Evolutionary conservation across 768 basidiomycete species (phyloP).

Genomic region (Phlegmacium glaucopus): DNA sequence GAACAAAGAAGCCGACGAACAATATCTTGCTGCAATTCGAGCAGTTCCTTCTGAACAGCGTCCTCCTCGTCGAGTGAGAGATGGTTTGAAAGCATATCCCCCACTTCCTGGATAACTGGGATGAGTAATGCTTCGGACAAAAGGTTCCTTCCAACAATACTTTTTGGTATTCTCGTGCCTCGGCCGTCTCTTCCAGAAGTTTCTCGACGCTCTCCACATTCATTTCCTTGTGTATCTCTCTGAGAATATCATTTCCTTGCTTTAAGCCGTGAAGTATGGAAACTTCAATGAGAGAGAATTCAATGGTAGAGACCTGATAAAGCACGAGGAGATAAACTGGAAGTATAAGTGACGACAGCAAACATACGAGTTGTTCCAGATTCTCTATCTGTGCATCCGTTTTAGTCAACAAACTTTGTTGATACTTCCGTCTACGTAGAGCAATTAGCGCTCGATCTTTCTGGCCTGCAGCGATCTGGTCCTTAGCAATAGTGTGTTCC

Average conservation of each 20-base stretch:
- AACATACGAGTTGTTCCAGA: constrained; percentile 78
- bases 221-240: constrained; percentile 93
- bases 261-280: constrained; percentile 90
- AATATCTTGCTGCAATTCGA: constrained; percentile 58
- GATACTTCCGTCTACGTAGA: constrained; percentile 89
- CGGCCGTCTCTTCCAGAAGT: constrained; percentile 87
- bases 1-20: constrained; percentile 34
- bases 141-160: constrained; percentile 35
- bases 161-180: constrained; percentile 88
- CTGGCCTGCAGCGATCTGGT: constrained; percentile 75
- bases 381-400: constrained; percentile 90
- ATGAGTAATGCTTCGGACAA: background rate
- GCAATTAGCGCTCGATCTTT: constrained; percentile 88
- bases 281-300: constrained; percentile 92
- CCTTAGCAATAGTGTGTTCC: constrained; percentile 86
- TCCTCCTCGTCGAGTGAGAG: constrained; percentile 92
- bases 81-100: constrained; percentile 78
- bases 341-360: background rate
- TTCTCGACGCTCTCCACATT: constrained; percentile 91
- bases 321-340: background rate
- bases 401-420: constrained; percentile 80
- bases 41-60: constrained; percentile 82
- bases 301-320: constrained; percentile 87
- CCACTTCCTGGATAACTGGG: constrained; percentile 71
- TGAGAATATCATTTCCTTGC: constrained; percentile 91